These are phyloP conservation scores for Rhexocercosporidium sp. DNA, from an alignment of 2,329 filamentous ascomycete genomes.

Conservation along the genomic window DNA sequence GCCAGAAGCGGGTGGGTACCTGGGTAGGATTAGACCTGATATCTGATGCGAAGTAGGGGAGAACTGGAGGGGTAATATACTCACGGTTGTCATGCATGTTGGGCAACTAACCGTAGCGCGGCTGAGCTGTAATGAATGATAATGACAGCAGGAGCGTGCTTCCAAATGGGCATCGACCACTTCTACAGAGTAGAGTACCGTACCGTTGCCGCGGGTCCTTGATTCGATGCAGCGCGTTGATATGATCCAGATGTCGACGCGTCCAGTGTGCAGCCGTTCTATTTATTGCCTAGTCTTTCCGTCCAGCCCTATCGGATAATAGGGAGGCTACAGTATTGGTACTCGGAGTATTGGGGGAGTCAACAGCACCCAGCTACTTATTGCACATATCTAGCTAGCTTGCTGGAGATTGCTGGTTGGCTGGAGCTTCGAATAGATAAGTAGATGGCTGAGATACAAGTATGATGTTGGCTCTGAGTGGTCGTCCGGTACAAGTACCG, in stretches of 20 bases:
- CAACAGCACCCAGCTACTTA: too few relatives aligned
- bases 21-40: conserved; percentile 42
- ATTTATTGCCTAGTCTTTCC: background rate
- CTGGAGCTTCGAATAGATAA: background rate
- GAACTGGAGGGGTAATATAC: conserved; percentile 6
- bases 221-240: background rate
- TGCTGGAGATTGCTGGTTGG: too few relatives aligned
- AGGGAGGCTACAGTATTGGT: too few relatives aligned
- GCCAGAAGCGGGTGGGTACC: conserved; percentile 86
- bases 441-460: too few relatives aligned
- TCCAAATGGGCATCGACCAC: too few relatives aligned
- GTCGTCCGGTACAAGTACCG: too few relatives aligned
- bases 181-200: too few relatives aligned
- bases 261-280: background rate
- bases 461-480: too few relatives aligned
- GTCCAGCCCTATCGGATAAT: background rate
- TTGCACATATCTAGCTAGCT: too few relatives aligned
- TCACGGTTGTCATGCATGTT: conserved; percentile 41
- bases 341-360: too few relatives aligned
- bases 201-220: too few relatives aligned
- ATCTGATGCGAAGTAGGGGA: background rate
- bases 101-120: background rate
- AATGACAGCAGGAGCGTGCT: background rate
- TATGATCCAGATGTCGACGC: background rate
- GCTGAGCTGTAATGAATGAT: too few relatives aligned